Evolutionary conservation across 345 rosid species (phyloP).

Genomic region (Eucalyptus tenuipes): DNA sequence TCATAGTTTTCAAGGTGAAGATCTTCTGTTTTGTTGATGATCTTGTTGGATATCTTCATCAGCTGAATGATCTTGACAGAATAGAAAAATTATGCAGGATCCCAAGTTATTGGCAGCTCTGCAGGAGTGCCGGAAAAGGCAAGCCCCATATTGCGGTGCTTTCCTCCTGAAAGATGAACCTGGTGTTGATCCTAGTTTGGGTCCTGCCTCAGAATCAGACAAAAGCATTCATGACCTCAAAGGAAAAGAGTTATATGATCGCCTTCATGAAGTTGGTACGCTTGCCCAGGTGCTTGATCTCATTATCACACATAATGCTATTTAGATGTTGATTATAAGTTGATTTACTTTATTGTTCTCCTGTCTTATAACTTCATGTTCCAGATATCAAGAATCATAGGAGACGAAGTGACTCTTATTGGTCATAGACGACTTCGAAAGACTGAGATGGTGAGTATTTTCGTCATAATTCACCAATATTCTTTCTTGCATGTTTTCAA

Average conservation of each 20-base stretch:
- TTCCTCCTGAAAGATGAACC: conserved; percentile 92
- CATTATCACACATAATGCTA: background rate
- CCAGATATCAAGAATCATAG: conserved; percentile 84
- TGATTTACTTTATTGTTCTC: background rate
- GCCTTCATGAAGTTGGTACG: conserved; percentile 95
- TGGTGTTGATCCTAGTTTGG: conserved; percentile 48
- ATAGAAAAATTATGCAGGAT: conserved; percentile 34
- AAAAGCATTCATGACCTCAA: conserved; percentile 55
- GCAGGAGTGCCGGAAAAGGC: conserved; percentile 83
- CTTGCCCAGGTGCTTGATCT: conserved; percentile 69
- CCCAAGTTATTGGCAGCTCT: conserved; percentile 88
- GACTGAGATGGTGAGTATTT: conserved; percentile 73
- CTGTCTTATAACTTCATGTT: background rate
- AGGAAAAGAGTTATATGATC: conserved; percentile 72
- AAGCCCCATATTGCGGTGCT: conserved; percentile 97
- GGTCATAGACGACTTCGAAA: conserved; percentile 91
- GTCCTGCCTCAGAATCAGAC: conserved; percentile 55
- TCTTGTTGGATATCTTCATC: background rate
- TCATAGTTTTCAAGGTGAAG: background rate
- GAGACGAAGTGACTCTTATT: conserved; percentile 86
- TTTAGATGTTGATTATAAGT: background rate
- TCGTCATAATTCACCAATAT: background rate
- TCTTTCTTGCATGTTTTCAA: background rate
- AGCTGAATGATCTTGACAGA: background rate
- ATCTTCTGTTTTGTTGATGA: background rate